phyloP scores from a whole-genome alignment of 1,139 yeast species.

The Yamadazyma buinensis region DNA sequence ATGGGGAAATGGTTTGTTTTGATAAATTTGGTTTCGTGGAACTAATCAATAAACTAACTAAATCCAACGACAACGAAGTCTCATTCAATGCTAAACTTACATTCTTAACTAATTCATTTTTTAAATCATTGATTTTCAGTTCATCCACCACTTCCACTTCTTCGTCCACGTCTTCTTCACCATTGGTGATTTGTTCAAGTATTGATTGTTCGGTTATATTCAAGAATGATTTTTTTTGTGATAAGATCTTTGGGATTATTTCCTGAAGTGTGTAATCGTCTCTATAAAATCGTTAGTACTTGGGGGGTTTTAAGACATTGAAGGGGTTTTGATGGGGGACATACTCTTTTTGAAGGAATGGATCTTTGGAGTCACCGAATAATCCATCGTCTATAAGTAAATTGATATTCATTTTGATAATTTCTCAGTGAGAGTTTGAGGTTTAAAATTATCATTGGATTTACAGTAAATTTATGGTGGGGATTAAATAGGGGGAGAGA shows the following conservation, averaged over 20 bases:
- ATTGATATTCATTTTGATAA: slow-evolving; percentile 5
- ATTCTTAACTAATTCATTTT: slow-evolving; percentile 51
- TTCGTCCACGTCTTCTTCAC: slow-evolving; percentile 6
- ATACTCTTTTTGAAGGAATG: slow-evolving; percentile 33
- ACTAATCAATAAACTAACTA: slow-evolving; percentile 80
- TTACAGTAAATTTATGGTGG: no score
- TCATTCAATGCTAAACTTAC: slow-evolving; percentile 79
- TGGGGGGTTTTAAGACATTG: no score
- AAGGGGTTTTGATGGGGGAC: no score
- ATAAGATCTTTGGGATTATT: slow-evolving; percentile 38
- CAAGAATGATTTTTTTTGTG: slow-evolving; percentile 37
- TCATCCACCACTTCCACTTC: slow-evolving; percentile 10
- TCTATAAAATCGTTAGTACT: slow-evolving; percentile 1
- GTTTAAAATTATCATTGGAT: no score
- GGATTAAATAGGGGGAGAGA: not conserved
- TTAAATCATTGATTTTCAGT: slow-evolving; percentile 47
- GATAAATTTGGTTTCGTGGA: slow-evolving; percentile 82
- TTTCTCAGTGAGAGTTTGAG: no score
- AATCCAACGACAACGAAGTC: slow-evolving; percentile 81
- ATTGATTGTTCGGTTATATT: slow-evolving; percentile 57
- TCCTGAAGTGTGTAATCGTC: slow-evolving; percentile 37
- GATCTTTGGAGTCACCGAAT: slow-evolving; percentile 32
- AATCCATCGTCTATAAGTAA: slow-evolving; percentile 14
- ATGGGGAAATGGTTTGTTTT: slow-evolving; percentile 85
- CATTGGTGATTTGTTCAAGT: slow-evolving; percentile 17